A percentile compares a stretch with the other conserved stretches of the same genome.
Evolutionary conservation across 1,139 yeast genomes (phyloP).

Genomic region (Eremothecium coryli): DNA sequence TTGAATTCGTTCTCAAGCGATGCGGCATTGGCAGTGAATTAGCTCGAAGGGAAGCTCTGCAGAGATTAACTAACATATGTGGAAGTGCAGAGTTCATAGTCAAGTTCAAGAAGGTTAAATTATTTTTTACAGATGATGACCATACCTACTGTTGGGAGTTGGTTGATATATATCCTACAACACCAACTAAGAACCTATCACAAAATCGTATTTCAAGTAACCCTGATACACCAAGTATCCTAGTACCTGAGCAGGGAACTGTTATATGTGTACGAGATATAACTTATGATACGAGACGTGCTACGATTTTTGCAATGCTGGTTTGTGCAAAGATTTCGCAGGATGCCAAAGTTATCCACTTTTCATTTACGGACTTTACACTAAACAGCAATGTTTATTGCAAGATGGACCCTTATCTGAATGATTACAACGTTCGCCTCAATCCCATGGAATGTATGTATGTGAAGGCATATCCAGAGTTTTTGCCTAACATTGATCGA

Average conservation of each 20-base stretch:
- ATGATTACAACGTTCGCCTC: slow-evolving; percentile 1
- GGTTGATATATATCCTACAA: background rate
- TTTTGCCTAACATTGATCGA: background rate
- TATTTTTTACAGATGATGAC: background rate
- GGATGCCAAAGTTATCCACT: slow-evolving; percentile 7
- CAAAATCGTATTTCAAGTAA: background rate
- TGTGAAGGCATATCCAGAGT: slow-evolving; percentile 3
- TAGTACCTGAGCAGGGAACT: background rate
- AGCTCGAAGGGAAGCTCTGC: background rate
- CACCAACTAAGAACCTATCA: background rate
- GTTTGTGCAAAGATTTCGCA: slow-evolving; percentile 8
- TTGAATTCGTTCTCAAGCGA: background rate
- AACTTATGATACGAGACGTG: background rate
- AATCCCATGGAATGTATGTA: slow-evolving; percentile 1
- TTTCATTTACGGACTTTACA: slow-evolving; percentile 13
- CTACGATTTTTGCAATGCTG: slow-evolving; percentile 9
- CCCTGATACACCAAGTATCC: background rate
- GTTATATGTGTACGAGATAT: background rate
- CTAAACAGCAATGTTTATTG: slow-evolving; percentile 5
- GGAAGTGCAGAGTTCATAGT: background rate
- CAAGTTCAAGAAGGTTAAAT: background rate
- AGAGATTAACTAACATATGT: background rate
- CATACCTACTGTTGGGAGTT: slow-evolving; percentile 3
- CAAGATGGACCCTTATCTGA: slow-evolving; percentile 3
- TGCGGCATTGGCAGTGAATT: background rate